Base-by-base conservation (phyloP, 441 rosid species). In the Bocquillonia castaneifolia region DNA sequence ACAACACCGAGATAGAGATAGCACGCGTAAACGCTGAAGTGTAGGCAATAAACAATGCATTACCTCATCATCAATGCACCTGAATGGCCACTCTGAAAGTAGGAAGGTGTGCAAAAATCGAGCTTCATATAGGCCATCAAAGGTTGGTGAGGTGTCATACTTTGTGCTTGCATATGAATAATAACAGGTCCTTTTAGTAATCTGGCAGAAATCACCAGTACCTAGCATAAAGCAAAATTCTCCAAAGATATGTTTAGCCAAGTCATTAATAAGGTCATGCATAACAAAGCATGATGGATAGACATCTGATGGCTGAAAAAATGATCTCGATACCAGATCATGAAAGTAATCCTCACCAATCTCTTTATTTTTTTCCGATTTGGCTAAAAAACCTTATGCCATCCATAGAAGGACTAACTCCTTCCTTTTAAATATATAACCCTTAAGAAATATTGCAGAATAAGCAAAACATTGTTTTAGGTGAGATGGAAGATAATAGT, bases 401-500 rank as follows among this genome's bases (percentile, higher is more conserved):
- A 78, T 78, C 81, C 81, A 78, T 32, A 74, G 31, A 17, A 45
- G 71, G 55, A 75, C 47, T 20, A 78, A 55, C 55, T 68, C 64
- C 20, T 75, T 72, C 70, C 29, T 71, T 29, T 55, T 55, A 31
- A 67, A 55, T 32, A 55, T 63, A 56, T 67, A 34, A 15, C 42
- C 71, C 9, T 78, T 75, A 0, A 79, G 79, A 54, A 78, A 78
- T 48, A 78, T 36, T 1, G 81, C 63, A 26, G 74, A 78, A 20
- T 78, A 78, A 4, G 76, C 73, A 56, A 78, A 78, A 37, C 81
- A 78, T 40, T 62, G 72, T 57, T 72, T 75, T 10, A 78, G 66
- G 67, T 74, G 70, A 6, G 77, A 45, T n/a, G 74, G 77, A 20
- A 78, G 74, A 60, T 62, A 44, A 48, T 67, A 58, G 17, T 75